Percentiles rank a stretch among this genome's conserved stretches.
These are phyloP conservation scores for Tuber umbilicatum DNA, from an alignment of 495 filamentous ascomycete genomes.

Conservation along the genomic window DNA sequence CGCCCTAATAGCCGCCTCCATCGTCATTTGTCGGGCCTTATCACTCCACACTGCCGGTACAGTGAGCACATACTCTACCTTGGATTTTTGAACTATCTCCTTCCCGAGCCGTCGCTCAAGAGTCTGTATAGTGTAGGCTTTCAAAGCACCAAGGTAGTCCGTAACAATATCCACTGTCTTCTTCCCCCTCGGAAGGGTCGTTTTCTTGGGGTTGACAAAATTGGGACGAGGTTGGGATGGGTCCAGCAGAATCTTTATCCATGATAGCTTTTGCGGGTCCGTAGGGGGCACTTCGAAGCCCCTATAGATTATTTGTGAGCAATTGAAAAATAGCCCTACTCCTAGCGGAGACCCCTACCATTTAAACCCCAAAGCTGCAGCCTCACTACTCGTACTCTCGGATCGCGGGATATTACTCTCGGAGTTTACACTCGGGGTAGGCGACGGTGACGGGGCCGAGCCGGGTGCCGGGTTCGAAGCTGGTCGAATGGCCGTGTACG, in stretches of 20 bases:
- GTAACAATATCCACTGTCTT: slow-evolving; percentile 56
- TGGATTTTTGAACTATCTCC: slow-evolving; percentile 55
- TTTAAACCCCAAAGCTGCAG: slow-evolving; percentile 26
- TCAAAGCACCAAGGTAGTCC: slow-evolving; percentile 64
- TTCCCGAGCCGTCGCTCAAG: slow-evolving; percentile 59
- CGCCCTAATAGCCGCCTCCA: slow-evolving; percentile 61
- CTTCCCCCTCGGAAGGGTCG: slow-evolving; percentile 62
- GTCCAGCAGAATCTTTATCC: slow-evolving; percentile 75
- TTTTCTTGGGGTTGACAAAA: slow-evolving; percentile 68
- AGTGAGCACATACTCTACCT: slow-evolving; percentile 63
- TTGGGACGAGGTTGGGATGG: slow-evolving; percentile 68
- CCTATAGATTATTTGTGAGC: slow-evolving; percentile 48
- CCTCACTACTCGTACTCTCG: background rate
- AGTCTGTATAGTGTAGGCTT: slow-evolving; percentile 67
- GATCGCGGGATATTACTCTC: slow-evolving; percentile 17
- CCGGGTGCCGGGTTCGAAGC: slow-evolving; percentile 12
- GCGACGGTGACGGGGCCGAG: slow-evolving; percentile 10
- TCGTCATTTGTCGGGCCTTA: slow-evolving; percentile 60
- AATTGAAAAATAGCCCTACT: background rate
- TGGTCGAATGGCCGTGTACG: slow-evolving; percentile 43
- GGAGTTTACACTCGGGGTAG: slow-evolving; percentile 17
- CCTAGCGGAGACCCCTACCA: slow-evolving; percentile 13
- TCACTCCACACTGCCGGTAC: slow-evolving; percentile 85
- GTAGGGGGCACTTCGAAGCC: slow-evolving; percentile 72
- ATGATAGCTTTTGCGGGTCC: slow-evolving; percentile 60